Evolutionary conservation across 2,329 filamentous ascomycete genomes (phyloP).

Genomic region (Massarina eburnea): DNA sequence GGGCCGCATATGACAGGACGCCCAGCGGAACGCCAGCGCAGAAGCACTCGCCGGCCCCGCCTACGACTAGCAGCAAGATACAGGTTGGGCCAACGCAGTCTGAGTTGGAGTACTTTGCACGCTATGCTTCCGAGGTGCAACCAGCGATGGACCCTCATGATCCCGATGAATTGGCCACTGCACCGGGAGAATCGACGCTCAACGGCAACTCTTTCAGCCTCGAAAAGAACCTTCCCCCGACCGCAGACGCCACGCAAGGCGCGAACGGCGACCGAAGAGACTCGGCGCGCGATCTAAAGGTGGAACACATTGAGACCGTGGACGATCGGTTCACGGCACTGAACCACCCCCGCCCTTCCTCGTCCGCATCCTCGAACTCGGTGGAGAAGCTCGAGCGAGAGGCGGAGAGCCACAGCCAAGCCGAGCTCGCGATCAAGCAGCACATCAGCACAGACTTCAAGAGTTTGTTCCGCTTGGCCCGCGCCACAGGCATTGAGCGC

Average conservation of each 20-base stretch:
- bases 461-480: conserved; percentile 72
- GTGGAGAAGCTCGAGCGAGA: conserved; percentile 62
- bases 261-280: conserved; percentile 10
- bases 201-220: conserved; percentile 53
- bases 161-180: conserved; percentile 66
- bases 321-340: conserved; percentile 25
- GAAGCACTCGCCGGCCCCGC: conserved; percentile 65
- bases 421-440: conserved; percentile 74
- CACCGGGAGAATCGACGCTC: conserved; percentile 53
- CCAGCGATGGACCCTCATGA: conserved; percentile 80
- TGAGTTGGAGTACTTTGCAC: conserved; percentile 74
- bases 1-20: conserved; percentile 76
- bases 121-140: conserved; percentile 74
- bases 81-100: conserved; percentile 42
- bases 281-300: conserved; percentile 16
- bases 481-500: conserved; percentile 70
- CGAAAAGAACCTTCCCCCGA: conserved; percentile 32
- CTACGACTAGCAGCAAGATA: conserved; percentile 34
- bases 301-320: conserved; percentile 24
- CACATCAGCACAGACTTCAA: conserved; percentile 77
- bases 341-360: conserved; percentile 40
- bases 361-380: conserved; percentile 48
- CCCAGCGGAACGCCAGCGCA: conserved; percentile 50
- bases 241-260: background rate
- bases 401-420: conserved; percentile 61